Conservation (phyloP, 2,329 filamentous ascomycete species). For the Fusarium setosum region DNA sequence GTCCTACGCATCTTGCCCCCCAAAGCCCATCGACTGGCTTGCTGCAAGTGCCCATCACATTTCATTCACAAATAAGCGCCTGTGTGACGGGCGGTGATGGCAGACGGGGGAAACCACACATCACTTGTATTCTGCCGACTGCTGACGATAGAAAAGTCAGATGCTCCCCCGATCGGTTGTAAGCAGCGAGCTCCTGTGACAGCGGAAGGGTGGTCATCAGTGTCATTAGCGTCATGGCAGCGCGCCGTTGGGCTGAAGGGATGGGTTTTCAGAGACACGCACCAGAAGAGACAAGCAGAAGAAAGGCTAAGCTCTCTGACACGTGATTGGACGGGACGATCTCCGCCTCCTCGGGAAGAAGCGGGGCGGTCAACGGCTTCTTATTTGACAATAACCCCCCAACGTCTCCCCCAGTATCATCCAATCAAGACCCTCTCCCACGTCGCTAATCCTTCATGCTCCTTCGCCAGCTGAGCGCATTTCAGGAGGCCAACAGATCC, state of each 20-base stretch:
- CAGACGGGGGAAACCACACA: conserved; percentile 18
- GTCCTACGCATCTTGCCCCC: conserved; percentile 28
- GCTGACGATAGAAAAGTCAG: conserved; percentile 26
- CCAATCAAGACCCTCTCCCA: conserved; percentile 24
- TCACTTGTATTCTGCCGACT: conserved; percentile 9
- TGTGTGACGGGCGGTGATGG: conserved; percentile 26
- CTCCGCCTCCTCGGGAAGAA: conserved; percentile 28
- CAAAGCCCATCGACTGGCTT: conserved; percentile 16
- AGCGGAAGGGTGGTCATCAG: conserved; percentile 32
- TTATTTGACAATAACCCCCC: conserved; percentile 29
- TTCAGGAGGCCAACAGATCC: conserved; percentile 14
- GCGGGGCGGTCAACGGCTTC: conserved; percentile 33
- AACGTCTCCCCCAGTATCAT: conserved; percentile 20
- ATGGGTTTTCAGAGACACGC: conserved; percentile 8
- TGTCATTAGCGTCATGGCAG: conserved; percentile 19
- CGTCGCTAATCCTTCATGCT: conserved; percentile 11
- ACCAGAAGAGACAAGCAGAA: conserved; percentile 7
- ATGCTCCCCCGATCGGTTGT: conserved; percentile 29
- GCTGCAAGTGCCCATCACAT: conserved; percentile 33
- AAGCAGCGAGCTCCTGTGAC: conserved; percentile 29
- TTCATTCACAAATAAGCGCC: conserved; percentile 31
- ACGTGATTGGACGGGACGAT: conserved; percentile 24
- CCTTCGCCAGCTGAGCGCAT: conserved; percentile 23
- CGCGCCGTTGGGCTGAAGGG: conserved; percentile 21
- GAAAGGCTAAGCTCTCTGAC: neutral